Evolutionary conservation across 768 basidiomycete species (phyloP).

Genomic region (Amanita brunnescens): DNA sequence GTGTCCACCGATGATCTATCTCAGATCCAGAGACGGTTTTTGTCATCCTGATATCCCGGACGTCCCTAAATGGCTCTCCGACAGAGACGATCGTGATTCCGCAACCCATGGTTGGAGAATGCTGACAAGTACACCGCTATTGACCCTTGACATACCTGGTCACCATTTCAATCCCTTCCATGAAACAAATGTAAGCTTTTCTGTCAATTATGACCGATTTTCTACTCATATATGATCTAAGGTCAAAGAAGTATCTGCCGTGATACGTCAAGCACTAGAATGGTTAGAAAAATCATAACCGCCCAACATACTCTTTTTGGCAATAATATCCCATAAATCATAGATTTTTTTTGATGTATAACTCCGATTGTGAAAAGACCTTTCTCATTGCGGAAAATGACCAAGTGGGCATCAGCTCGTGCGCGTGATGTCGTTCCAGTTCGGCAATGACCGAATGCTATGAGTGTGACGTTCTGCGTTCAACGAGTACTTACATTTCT

Average conservation of each 20-base stretch:
- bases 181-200: slow-evolving; percentile 32
- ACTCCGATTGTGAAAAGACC: too few relatives aligned
- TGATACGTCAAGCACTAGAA: slow-evolving; percentile 1
- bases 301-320: not conserved
- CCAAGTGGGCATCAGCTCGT: too few relatives aligned
- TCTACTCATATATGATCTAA: not conserved
- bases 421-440: too few relatives aligned
- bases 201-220: too few relatives aligned
- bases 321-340: not conserved
- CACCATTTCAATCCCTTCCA: slow-evolving; percentile 59
- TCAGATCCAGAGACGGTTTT: slow-evolving; percentile 47
- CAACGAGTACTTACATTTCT: too few relatives aligned
- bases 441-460: too few relatives aligned
- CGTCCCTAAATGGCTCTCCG: slow-evolving; percentile 44
- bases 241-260: not conserved
- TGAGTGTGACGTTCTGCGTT: too few relatives aligned
- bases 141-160: slow-evolving; percentile 50
- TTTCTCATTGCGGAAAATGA: too few relatives aligned
- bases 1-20: slow-evolving; percentile 32
- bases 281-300: not conserved
- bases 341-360: not conserved
- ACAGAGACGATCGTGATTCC: slow-evolving; percentile 27
- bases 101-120: slow-evolving; percentile 40
- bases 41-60: slow-evolving; percentile 20
- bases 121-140: slow-evolving; percentile 27